A percentile compares a stretch with the other conserved stretches of the same genome.
These are phyloP conservation scores for Colletotrichum sp. DNA, from an alignment of 2,329 filamentous ascomycete species.

Conservation along the genomic window DNA sequence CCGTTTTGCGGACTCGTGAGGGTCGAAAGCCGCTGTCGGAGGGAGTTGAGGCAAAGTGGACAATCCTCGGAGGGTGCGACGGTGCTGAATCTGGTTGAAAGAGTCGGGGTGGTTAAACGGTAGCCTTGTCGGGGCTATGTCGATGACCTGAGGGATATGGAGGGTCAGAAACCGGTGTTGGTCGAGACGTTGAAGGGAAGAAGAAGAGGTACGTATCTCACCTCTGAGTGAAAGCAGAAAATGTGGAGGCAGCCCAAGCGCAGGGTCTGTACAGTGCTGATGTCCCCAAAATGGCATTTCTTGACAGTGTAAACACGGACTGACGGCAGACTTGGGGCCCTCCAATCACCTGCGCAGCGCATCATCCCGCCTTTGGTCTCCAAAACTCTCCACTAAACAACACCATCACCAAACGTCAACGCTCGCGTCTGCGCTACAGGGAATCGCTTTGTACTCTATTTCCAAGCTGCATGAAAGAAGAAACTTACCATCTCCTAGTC, in stretches of 20 bases:
- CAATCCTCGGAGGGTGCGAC: background rate
- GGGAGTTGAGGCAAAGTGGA: background rate
- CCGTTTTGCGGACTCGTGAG: background rate
- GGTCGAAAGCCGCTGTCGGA: background rate
- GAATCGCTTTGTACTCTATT: background rate
- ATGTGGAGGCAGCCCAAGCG: conserved; percentile 14
- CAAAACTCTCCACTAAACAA: background rate
- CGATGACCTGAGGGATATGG: background rate
- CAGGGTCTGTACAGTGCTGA: background rate
- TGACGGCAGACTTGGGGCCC: background rate
- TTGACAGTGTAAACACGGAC: background rate
- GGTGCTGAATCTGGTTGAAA: background rate
- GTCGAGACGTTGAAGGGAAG: background rate
- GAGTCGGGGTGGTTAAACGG: background rate
- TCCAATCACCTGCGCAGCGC: background rate
- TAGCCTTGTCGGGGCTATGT: conserved; percentile 1
- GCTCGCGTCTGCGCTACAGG: background rate
- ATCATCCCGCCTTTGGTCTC: background rate
- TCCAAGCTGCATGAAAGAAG: background rate
- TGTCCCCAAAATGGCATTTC: background rate
- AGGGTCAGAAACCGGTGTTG: background rate
- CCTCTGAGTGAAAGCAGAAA: background rate
- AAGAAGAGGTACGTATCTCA: background rate
- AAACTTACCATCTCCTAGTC: background rate
- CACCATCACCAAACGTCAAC: background rate